Evolutionary conservation across 2,329 filamentous ascomycete genomes (phyloP), one percentile per base, ranked within the genome.

Genomic region (Lachnellula arida): DNA sequence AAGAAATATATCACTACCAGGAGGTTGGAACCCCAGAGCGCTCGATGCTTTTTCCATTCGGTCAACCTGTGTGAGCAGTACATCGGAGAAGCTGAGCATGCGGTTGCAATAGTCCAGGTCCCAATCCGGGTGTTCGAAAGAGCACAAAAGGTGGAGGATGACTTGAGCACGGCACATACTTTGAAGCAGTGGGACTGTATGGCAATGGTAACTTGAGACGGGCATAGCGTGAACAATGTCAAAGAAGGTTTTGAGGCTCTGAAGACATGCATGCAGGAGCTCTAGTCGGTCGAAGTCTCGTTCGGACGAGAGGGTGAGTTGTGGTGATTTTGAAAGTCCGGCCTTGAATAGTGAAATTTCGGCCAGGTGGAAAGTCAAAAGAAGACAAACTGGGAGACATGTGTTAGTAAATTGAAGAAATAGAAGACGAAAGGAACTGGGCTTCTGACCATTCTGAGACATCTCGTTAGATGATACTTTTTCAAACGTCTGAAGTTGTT

Each of bases 81-180:
- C 60, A 6, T 60, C 60, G 14, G 67, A 51, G 2, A 75, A 57
- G 51, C 70, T 56, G 1, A 74, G 63, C 3, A 58, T 67, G 32
- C 69, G 65, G 15, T 66, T 68, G 43, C 72, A 70, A 19, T 67
- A 68, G n/a, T 68, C 61, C 17, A 63, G 63, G 57, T 75, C 69
- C 73, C 72, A 75, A 3, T 67, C 69, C 15, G 70, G 72, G 53
- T 75, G 70, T 15, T 67, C 57, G 5, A 74, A 67, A 4, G 67
- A 71, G 0, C 69, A 69, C 7, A 76, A 63, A 22, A 71, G 64
- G 48, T 73, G 71, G 43, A 76, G 60, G 1, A 72, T 59, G 2
- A 67, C 69, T n/a, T 72, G 48, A 35, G 61, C 69, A 5, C 66
- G 66, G 25, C 71, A 64, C 47, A 75, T 66, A 46, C 7, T 9